Evolutionary conservation across 2,329 filamentous ascomycete genomes (phyloP).

Genomic region (Trichoderma pleuroti): DNA sequence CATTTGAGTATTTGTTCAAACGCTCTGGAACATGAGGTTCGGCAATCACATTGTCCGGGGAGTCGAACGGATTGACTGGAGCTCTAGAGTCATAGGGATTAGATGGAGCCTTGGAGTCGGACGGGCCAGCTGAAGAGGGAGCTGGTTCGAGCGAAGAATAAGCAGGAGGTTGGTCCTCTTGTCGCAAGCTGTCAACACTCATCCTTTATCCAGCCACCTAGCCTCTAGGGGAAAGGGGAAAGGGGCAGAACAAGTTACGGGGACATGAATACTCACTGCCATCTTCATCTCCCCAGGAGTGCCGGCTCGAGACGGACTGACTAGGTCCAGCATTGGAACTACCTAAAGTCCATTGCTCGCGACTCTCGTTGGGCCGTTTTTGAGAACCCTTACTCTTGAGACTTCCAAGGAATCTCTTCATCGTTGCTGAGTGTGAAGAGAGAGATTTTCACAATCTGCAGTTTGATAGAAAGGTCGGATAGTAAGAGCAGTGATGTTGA

Average conservation of each 20-base stretch:
- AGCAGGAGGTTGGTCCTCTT: neutral
- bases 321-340: neutral
- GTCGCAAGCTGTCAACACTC: neutral
- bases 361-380: neutral
- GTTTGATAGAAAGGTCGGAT: neutral
- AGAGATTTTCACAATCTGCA: neutral
- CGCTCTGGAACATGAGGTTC: conserved; percentile 13
- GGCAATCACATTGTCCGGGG: neutral
- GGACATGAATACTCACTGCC: neutral
- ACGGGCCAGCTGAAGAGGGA: neutral
- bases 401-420: neutral
- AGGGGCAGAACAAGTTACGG: neutral
- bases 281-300: neutral
- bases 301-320: neutral
- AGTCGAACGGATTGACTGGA: conserved; percentile 16
- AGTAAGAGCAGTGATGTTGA: neutral
- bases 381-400: neutral
- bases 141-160: neutral
- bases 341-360: neutral
- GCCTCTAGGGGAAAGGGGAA: neutral
- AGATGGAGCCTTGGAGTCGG: neutral
- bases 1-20: conserved; percentile 33
- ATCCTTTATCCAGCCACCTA: neutral
- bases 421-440: neutral
- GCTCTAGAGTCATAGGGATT: neutral